Percentiles rank a stretch among this genome's conserved stretches.
These are phyloP conservation scores for Stemphylium lycopersici DNA, from an alignment of 2,329 filamentous ascomycete genomes.

Conservation along the genomic window DNA sequence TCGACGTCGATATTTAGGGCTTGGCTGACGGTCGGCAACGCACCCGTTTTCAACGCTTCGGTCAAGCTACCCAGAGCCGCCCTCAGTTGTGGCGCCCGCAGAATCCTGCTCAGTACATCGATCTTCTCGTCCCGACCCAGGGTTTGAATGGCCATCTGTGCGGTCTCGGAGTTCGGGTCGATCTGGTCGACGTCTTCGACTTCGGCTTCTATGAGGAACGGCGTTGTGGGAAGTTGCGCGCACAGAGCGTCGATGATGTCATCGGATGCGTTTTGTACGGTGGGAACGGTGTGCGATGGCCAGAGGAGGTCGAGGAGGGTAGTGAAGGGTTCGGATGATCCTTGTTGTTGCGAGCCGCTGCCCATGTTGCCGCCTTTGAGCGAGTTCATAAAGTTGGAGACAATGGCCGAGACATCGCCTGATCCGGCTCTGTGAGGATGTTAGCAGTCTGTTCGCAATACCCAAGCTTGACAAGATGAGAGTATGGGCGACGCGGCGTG, in stretches of 20 bases:
- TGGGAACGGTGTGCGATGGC: constrained; percentile 76
- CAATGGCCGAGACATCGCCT: constrained; percentile 74
- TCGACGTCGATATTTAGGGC: constrained; percentile 80
- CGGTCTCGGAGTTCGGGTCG: constrained; percentile 71
- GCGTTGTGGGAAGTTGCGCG: constrained; percentile 75
- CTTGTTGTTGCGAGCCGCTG: constrained; percentile 38
- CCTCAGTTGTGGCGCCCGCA: constrained; percentile 87
- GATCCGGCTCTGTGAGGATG: constrained; percentile 52
- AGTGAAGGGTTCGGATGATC: constrained; percentile 71
- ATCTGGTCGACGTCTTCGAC: constrained; percentile 64
- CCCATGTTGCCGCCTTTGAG: constrained; percentile 64
- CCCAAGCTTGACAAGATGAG: constrained; percentile 12
- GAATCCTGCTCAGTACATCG: constrained; percentile 76
- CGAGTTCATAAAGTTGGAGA: constrained; percentile 88
- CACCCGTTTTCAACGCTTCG: constrained; percentile 86
- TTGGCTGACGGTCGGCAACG: constrained; percentile 86
- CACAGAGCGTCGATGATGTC: constrained; percentile 76
- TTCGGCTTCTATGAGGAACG: constrained; percentile 78
- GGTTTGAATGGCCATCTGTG: constrained; percentile 75
- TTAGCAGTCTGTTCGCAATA: constrained; percentile 28
- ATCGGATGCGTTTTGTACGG: constrained; percentile 70
- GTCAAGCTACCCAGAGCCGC: constrained; percentile 87
- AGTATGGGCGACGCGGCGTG: constrained; percentile 38
- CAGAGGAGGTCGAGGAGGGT: constrained; percentile 85
- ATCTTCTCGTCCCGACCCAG: constrained; percentile 80